These are phyloP conservation scores for Zygosaccharomyces rouxii DNA, from an alignment of 805 yeast species.

Conservation along the genomic window DNA sequence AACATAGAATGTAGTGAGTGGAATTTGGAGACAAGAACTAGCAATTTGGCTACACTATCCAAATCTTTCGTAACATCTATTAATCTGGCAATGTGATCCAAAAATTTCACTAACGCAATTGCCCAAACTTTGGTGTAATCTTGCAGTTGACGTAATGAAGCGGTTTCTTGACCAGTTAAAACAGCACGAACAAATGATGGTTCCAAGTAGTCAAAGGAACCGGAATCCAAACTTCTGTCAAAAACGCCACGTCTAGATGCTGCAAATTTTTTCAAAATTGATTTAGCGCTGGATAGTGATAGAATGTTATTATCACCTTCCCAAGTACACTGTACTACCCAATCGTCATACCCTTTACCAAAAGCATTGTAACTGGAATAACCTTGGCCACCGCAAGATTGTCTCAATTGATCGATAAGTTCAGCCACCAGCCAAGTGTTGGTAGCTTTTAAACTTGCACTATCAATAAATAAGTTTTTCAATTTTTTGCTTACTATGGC, in stretches of 20 bases:
- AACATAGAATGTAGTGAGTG: conserved; percentile 40
- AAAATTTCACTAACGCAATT: conserved; percentile 26
- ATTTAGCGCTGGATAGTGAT: conserved; percentile 79
- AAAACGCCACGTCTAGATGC: conserved; percentile 37
- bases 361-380: conserved; percentile 90
- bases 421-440: conserved; percentile 81
- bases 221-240: conserved; percentile 31
- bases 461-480: conserved; percentile 75
- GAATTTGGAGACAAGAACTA: conserved; percentile 39
- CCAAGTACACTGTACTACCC: conserved; percentile 99
- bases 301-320: conserved; percentile 93
- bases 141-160: conserved; percentile 30
- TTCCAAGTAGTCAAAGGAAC: conserved; percentile 29
- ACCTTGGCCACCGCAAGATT: conserved; percentile 95
- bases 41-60: conserved; percentile 38
- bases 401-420: conserved; percentile 84
- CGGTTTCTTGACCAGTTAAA: conserved; percentile 20
- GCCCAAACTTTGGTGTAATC: conserved; percentile 36
- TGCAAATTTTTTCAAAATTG: conserved; percentile 44
- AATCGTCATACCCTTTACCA: conserved; percentile 83
- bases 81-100: conserved; percentile 27
- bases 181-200: conserved; percentile 27
- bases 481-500: conserved; percentile 42
- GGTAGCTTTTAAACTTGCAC: conserved; percentile 85
- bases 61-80: conserved; percentile 27